phyloP scores from a whole-genome alignment of 331 rosid species.

The Saraca asoca region DNA sequence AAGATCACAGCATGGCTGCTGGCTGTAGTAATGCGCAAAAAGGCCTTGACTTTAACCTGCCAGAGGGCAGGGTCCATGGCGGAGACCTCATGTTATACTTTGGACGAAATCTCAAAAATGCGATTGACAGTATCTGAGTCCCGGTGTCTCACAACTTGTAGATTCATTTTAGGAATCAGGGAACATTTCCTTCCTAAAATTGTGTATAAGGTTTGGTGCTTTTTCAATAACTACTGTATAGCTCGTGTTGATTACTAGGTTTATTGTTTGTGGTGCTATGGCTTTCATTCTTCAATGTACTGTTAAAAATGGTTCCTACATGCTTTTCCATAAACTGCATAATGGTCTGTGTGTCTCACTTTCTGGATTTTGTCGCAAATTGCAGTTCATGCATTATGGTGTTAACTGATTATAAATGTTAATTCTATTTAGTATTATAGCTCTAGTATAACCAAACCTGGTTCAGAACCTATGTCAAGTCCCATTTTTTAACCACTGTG shows the following conservation, averaged over 20 bases:
- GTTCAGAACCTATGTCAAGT: not conserved
- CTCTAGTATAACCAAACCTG: not conserved
- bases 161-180: conserved; percentile 44
- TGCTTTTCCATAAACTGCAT: conserved; percentile 30
- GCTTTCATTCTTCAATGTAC: conserved; percentile 33
- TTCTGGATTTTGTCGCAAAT: conserved; percentile 14
- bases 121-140: conserved; percentile 55
- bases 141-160: conserved; percentile 29
- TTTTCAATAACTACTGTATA: conserved; percentile 41
- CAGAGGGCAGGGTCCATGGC: conserved; percentile 95
- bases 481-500: no score
- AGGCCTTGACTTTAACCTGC: conserved; percentile 57
- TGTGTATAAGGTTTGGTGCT: conserved; percentile 54
- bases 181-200: conserved; percentile 25
- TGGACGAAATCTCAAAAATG: conserved; percentile 79
- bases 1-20: conserved; percentile 30
- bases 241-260: conserved; percentile 39
- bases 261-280: conserved; percentile 39
- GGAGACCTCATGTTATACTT: conserved; percentile 89
- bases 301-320: conserved; percentile 20
- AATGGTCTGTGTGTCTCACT: not conserved
- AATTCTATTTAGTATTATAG: no score
- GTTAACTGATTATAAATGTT: not conserved
- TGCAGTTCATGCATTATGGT: conserved; percentile 28
- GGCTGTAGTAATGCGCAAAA: conserved; percentile 38